Conservation (phyloP, 192 early-diverging fungal species). For the Gonapodya prolifera region DNA sequence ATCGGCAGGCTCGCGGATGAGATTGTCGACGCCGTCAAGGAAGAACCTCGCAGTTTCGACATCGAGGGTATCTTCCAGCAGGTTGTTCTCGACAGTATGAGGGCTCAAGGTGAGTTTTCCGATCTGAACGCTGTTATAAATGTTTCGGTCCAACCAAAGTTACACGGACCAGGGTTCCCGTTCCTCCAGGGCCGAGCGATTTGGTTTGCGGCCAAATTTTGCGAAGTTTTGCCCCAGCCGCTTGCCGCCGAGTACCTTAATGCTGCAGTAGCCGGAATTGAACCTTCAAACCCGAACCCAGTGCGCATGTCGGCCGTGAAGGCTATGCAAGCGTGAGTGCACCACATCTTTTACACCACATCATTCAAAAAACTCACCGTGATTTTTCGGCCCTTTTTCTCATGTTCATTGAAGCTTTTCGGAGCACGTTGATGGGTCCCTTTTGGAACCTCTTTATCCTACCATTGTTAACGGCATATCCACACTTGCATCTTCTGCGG, state of each 20-base stretch:
- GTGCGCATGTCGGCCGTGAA: slow-evolving; percentile 58
- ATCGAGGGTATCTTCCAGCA: slow-evolving; percentile 66
- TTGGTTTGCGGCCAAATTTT: slow-evolving; percentile 74
- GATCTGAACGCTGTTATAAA: neutral
- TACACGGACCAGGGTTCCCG: slow-evolving; percentile 41
- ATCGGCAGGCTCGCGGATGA: slow-evolving; percentile 53
- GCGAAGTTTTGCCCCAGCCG: slow-evolving; percentile 48
- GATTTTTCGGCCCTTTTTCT: too few relatives aligned
- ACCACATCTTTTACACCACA: too few relatives aligned
- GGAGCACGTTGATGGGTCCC: slow-evolving; percentile 12
- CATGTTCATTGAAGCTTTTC: too few relatives aligned
- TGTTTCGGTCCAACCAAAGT: neutral
- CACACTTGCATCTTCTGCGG: slow-evolving; percentile 21
- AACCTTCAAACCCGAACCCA: slow-evolving; percentile 29
- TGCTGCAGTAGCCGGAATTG: slow-evolving; percentile 61
- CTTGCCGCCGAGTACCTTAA: slow-evolving; percentile 58
- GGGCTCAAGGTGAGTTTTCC: slow-evolving; percentile 28
- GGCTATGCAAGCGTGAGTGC: slow-evolving; percentile 44
- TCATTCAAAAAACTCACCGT: too few relatives aligned
- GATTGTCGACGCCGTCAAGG: slow-evolving; percentile 37
- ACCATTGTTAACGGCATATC: slow-evolving; percentile 25
- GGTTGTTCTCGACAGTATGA: slow-evolving; percentile 62
- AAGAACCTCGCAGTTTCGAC: slow-evolving; percentile 41
- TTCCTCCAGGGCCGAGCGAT: slow-evolving; percentile 84
- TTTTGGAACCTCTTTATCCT: slow-evolving; percentile 19